phyloP scores from a whole-genome alignment of 2,329 filamentous ascomycete species.

The Colletotrichum melonis region DNA sequence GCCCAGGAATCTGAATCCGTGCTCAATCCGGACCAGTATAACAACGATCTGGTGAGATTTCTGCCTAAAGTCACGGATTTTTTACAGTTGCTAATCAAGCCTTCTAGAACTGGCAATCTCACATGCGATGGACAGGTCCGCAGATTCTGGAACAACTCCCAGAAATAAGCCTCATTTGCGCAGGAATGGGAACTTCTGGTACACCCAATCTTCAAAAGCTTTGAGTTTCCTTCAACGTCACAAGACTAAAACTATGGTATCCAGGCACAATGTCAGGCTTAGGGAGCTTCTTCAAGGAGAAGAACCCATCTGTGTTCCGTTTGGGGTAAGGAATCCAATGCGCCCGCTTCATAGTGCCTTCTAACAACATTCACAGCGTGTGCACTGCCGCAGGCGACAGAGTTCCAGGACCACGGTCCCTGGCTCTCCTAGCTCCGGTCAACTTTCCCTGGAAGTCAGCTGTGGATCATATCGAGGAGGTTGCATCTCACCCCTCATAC shows the following conservation, averaged over 20 bases:
- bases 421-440: conserved; percentile 59
- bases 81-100: background rate
- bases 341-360: too few species aligned
- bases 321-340: conserved; percentile 42
- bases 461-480: conserved; percentile 67
- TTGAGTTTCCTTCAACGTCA: background rate
- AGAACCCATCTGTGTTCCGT: conserved; percentile 58
- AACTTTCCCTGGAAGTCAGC: conserved; percentile 69
- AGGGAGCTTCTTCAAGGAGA: conserved; percentile 60
- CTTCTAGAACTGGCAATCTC: conserved; percentile 62
- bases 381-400: conserved; percentile 68
- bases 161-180: conserved; percentile 66
- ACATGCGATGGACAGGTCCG: conserved; percentile 69
- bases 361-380: conserved; percentile 44
- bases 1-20: conserved; percentile 54
- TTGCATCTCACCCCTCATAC: conserved; percentile 66
- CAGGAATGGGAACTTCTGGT: conserved; percentile 68
- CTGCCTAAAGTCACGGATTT: fast-evolving
- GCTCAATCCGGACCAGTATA: conserved; percentile 68
- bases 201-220: conserved; percentile 32
- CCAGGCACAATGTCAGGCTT: conserved; percentile 59
- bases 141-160: conserved; percentile 69
- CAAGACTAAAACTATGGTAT: background rate
- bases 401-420: conserved; percentile 68
- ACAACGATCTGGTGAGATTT: conserved; percentile 56